A percentile compares a stretch with the other conserved stretches of the same genome.
Conservation (phyloP, 2,329 filamentous ascomycete species). For the Balansia obtecta region DNA sequence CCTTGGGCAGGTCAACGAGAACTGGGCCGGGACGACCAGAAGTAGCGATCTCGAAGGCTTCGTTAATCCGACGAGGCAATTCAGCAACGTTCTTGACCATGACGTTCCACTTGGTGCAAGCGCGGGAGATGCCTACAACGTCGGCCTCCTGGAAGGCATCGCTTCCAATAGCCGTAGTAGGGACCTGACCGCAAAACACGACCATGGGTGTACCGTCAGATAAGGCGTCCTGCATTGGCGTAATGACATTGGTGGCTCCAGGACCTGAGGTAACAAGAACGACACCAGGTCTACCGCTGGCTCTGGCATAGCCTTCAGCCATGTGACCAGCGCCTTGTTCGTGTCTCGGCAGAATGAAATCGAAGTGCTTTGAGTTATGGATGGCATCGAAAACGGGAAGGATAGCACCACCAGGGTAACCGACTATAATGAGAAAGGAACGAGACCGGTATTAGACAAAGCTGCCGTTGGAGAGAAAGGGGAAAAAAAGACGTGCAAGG, state of each 20-base stretch:
- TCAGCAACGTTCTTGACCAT: constrained; percentile 96
- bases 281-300: constrained; percentile 85
- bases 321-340: constrained; percentile 98
- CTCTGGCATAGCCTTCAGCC: constrained; percentile 93
- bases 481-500: too few relatives aligned
- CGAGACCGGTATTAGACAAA: constrained; percentile 13
- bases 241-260: constrained; percentile 91
- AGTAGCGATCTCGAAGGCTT: constrained; percentile 96
- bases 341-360: constrained; percentile 89
- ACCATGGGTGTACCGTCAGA: constrained; percentile 94
- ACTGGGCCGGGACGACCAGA: constrained; percentile 89
- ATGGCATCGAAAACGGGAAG: constrained; percentile 97
- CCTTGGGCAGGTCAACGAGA: constrained; percentile 90
- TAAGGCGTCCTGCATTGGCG: constrained; percentile 89
- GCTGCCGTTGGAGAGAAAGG: too few relatives aligned
- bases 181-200: constrained; percentile 90
- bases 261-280: constrained; percentile 95
- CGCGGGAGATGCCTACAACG: constrained; percentile 81
- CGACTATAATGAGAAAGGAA: constrained; percentile 36
- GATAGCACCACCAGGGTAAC: constrained; percentile 91
- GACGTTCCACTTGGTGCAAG: constrained; percentile 98
- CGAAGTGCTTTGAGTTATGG: constrained; percentile 93
- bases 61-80: constrained; percentile 85
- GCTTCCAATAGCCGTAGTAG: constrained; percentile 79
- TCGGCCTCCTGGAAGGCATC: constrained; percentile 98